Conservation (phyloP, 2,329 filamentous ascomycete species). For the Calonectria hawksworthii region DNA sequence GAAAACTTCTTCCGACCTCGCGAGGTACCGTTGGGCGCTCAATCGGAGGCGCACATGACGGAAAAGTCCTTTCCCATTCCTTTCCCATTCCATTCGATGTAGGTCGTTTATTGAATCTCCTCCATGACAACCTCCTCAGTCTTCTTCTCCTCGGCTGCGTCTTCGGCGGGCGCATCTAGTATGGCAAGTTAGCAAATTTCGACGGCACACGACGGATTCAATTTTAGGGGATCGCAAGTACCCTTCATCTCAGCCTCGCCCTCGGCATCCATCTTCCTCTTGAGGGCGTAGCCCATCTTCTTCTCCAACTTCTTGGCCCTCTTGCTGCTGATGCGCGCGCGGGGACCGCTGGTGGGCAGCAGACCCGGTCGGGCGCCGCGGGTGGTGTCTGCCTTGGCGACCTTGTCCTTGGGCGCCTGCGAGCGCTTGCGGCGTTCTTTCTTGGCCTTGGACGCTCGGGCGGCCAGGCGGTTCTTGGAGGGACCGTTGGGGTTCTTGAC, state of each 20-base stretch:
- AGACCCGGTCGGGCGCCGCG: constrained; percentile 67
- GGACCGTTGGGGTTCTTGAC: constrained; percentile 71
- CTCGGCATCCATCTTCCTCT: constrained; percentile 65
- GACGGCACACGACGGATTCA: neutral
- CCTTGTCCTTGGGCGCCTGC: constrained; percentile 54
- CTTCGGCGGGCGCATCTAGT: constrained; percentile 43
- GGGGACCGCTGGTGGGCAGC: constrained; percentile 69
- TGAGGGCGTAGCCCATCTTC: constrained; percentile 65
- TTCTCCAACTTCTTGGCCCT: constrained; percentile 69
- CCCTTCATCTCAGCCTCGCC: constrained; percentile 66
- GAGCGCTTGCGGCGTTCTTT: constrained; percentile 60
- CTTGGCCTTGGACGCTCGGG: constrained; percentile 59
- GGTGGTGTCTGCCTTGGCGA: constrained; percentile 58
- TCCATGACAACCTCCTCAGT: constrained; percentile 47
- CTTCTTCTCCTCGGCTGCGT: constrained; percentile 26
- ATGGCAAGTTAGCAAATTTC: constrained; percentile 12
- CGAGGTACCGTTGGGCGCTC: neutral
- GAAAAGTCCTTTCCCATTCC: neutral
- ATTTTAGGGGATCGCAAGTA: constrained; percentile 40
- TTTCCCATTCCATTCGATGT: constrained; percentile 2
- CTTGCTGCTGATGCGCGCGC: constrained; percentile 66
- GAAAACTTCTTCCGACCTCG: neutral
- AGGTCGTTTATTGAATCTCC: constrained; percentile 39
- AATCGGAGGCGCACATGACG: neutral
- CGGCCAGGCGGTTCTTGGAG: constrained; percentile 66